Base-by-base conservation (phyloP, 192 early-diverging fungal species). In the Umbelopsis isabellina region DNA sequence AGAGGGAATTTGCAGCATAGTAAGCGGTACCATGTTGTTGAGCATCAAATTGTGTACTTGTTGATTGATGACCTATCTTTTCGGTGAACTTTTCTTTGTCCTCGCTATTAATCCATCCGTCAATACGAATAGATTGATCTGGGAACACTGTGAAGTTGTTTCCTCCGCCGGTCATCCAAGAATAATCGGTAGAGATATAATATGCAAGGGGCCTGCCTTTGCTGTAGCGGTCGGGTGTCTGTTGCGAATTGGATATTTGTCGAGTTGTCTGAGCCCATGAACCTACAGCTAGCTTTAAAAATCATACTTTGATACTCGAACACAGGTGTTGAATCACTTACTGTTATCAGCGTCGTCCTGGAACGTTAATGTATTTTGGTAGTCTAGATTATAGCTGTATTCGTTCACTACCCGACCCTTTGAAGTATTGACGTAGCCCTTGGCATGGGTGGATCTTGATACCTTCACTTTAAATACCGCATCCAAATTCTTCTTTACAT, bases 341-440 rank as follows among this genome's bases (percentile, higher is more conserved):
- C 55, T 61, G 30, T 61, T 61, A 30, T 35, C 51, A 4, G 72
- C 51, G 30, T 49, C 65, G 35, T 73, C 67, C 4, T 22, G 22
- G 51, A 47, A 73, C 15, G 33, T 23, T 4, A 51, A 66, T 3
- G 7, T 15, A 18, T 73, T 73, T 15, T 67, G 12, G 47, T 51
- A 73, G 1, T 66, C 12, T 25, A 73, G 22, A 4, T 35, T 27
- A 20, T 27, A 33, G 21, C 21, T 27, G 46, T 65, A 58, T 11
- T 45, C 20, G 37, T 50, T 73, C 3, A 46, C 33, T 2, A 73
- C 44, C 15, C 65, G 22, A 7, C 51, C 49, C 61, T 35, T 23
- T 10, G 65, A 73, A 27, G 72, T 67, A n/a, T 67, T 9, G 35
- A 73, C 72, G n/a, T 53, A 73, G 35, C 72, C 72, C 25, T 30